Evolutionary conservation across 1,284 basidiomycete species (phyloP).

Genomic region (Melampsora americana): DNA sequence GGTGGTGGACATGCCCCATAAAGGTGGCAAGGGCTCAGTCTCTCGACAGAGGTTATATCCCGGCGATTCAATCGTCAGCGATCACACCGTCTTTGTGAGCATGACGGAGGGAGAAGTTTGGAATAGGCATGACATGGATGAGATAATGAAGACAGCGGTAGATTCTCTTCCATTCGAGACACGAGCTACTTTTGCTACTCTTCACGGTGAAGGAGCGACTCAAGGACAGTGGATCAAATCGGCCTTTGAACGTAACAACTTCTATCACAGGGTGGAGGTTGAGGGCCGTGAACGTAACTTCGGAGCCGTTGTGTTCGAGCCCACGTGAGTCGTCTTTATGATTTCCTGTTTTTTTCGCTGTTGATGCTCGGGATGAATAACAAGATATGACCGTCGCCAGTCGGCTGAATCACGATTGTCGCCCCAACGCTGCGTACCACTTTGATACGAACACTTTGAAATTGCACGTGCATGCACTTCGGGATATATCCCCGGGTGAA

Average conservation of each 20-base stretch:
- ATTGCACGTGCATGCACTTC: conserved; percentile 36
- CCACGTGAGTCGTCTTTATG: conserved; percentile 7
- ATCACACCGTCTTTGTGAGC: conserved; percentile 17
- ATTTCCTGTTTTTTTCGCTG: not conserved
- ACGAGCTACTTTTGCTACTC: conserved; percentile 4
- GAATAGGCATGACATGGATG: not conserved
- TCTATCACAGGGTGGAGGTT: conserved; percentile 10
- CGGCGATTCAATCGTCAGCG: conserved; percentile 20
- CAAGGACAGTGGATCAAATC: conserved; percentile 23
- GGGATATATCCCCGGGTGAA: conserved; percentile 27
- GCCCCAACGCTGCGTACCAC: conserved; percentile 33
- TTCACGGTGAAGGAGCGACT: conserved; percentile 8
- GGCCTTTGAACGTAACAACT: conserved; percentile 25
- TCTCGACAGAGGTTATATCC: conserved; percentile 1
- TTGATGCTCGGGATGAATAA: not conserved
- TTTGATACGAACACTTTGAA: conserved; percentile 18
- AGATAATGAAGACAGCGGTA: conserved; percentile 23
- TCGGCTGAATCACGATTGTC: conserved; percentile 42
- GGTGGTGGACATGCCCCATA: conserved; percentile 33
- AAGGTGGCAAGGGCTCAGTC: conserved; percentile 30
- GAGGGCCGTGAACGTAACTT: conserved; percentile 12
- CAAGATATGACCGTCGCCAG: not conserved
- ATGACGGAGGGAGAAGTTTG: conserved; percentile 7
- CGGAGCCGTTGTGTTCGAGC: conserved; percentile 7
- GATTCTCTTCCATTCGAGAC: conserved; percentile 27